A percentile compares a stretch with the other conserved stretches of the same genome.
These are phyloP conservation scores for Aeschynomene evenia DNA, from an alignment of 306 rosid genomes.

Conservation along the genomic window DNA sequence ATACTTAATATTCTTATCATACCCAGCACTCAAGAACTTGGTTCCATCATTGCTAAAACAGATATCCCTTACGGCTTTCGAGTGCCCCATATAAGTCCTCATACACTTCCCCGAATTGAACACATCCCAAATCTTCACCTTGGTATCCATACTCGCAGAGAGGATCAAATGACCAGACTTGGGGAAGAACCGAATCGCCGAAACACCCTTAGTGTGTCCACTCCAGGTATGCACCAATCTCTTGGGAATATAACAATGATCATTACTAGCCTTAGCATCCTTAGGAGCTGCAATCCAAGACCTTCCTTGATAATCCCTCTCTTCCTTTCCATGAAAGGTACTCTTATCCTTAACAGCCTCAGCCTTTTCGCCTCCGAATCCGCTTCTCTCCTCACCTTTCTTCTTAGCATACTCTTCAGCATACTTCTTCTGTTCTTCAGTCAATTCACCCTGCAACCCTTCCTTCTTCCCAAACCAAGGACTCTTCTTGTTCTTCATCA, in stretches of 20 bases:
- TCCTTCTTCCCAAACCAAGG: conserved; percentile 98
- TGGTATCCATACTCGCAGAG: conserved; percentile 89
- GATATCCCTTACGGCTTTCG: conserved; percentile 84
- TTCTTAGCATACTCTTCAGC: conserved; percentile 93
- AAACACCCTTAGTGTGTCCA: conserved; percentile 94
- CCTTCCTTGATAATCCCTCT: conserved; percentile 95
- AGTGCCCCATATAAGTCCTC: conserved; percentile 98
- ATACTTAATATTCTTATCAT: conserved; percentile 95
- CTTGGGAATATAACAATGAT: conserved; percentile 93
- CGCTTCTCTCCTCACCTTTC: conserved; percentile 84
- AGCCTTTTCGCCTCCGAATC: conserved; percentile 68
- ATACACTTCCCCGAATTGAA: conserved; percentile 91
- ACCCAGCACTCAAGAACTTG: conserved; percentile 85
- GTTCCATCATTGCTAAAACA: conserved; percentile 88
- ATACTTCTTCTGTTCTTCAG: conserved; percentile 89
- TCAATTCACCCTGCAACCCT: conserved; percentile 64
- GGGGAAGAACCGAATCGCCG: conserved; percentile 93
- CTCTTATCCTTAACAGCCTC: conserved; percentile 78
- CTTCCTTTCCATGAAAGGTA: conserved; percentile 92
- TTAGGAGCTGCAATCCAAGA: conserved; percentile 95
- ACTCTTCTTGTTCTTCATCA: conserved; percentile 82
- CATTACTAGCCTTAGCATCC: conserved; percentile 87
- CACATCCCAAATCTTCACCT: conserved; percentile 98
- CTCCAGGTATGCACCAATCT: conserved; percentile 99
- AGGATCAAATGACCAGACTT: conserved; percentile 84